Evolutionary conservation across 2,329 filamentous ascomycete species (phyloP).

Genomic region (Rhynchosporium graminicola): DNA sequence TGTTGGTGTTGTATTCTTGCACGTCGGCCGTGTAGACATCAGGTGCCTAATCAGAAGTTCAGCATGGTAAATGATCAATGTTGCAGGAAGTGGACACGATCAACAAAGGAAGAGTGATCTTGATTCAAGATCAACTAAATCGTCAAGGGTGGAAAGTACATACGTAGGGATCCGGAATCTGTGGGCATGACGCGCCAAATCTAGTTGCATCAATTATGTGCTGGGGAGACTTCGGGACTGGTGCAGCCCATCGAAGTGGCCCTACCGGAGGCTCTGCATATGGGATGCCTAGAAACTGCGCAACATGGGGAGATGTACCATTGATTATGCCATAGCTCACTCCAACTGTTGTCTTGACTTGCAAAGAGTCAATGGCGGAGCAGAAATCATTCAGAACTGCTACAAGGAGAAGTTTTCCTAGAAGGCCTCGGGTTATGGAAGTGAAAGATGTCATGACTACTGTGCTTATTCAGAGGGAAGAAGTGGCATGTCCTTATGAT

Average conservation of each 20-base stretch:
- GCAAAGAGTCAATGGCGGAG: slow-evolving; percentile 15
- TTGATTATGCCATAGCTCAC: slow-evolving; percentile 25
- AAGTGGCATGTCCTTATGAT: too few relatives aligned
- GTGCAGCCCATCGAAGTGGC: slow-evolving; percentile 41
- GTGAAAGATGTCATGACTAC: too few relatives aligned
- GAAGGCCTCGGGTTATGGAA: too few relatives aligned
- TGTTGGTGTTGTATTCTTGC: slow-evolving; percentile 21
- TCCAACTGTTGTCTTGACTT: slow-evolving; percentile 26
- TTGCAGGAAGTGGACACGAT: too few relatives aligned
- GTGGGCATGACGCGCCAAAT: slow-evolving; percentile 29
- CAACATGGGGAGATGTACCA: slow-evolving; percentile 26
- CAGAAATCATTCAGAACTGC: neutral
- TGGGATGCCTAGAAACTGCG: too few relatives aligned
- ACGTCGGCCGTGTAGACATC: slow-evolving; percentile 23
- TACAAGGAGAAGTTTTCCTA: too few relatives aligned
- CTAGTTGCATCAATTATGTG: slow-evolving; percentile 24
- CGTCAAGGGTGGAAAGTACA: too few relatives aligned
- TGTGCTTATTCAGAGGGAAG: too few relatives aligned
- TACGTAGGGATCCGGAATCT: slow-evolving; percentile 10
- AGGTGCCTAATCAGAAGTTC: neutral
- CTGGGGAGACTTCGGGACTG: slow-evolving; percentile 28
- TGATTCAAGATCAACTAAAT: too few relatives aligned
- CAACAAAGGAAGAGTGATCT: too few relatives aligned
- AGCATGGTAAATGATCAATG: too few relatives aligned
- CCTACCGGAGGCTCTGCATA: slow-evolving; percentile 30